Conservation (phyloP, 2,329 filamentous ascomycete genomes). For the Beauveria medogensis region DNA sequence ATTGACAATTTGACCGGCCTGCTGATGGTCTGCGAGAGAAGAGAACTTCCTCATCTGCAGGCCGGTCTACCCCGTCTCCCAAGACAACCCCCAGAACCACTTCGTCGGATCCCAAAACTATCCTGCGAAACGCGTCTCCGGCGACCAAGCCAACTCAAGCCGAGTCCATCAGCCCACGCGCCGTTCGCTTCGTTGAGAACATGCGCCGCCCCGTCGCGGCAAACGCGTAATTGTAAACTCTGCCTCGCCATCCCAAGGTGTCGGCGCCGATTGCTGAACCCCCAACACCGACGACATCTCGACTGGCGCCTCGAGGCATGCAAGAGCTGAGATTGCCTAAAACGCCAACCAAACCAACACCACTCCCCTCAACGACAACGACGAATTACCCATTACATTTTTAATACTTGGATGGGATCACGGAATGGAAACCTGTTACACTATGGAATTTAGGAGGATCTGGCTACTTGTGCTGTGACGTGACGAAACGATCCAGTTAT, state of each 20-base stretch:
- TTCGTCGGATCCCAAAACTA: constrained; percentile 35
- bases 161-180: constrained; percentile 29
- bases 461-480: constrained; percentile 7
- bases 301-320: constrained; percentile 3
- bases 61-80: constrained; percentile 45
- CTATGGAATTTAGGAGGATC: constrained; percentile 5
- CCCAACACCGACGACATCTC: not conserved
- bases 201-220: constrained; percentile 28
- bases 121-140: constrained; percentile 35
- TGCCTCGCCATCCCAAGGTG: not conserved
- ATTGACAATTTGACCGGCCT: constrained; percentile 80
- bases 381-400: not conserved
- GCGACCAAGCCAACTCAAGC: constrained; percentile 26
- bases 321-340: constrained; percentile 4
- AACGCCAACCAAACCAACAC: not conserved
- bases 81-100: constrained; percentile 30
- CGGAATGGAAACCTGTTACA: not conserved
- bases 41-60: constrained; percentile 44
- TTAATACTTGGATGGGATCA: not conserved
- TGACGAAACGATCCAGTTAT: constrained; percentile 10
- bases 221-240: constrained; percentile 26
- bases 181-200: constrained; percentile 35
- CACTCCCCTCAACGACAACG: not conserved
- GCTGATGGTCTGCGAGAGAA: constrained; percentile 40
- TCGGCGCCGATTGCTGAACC: not conserved